phyloP scores from a whole-genome alignment of 2,329 filamentous ascomycete genomes.

The Trichoderma gracile region DNA sequence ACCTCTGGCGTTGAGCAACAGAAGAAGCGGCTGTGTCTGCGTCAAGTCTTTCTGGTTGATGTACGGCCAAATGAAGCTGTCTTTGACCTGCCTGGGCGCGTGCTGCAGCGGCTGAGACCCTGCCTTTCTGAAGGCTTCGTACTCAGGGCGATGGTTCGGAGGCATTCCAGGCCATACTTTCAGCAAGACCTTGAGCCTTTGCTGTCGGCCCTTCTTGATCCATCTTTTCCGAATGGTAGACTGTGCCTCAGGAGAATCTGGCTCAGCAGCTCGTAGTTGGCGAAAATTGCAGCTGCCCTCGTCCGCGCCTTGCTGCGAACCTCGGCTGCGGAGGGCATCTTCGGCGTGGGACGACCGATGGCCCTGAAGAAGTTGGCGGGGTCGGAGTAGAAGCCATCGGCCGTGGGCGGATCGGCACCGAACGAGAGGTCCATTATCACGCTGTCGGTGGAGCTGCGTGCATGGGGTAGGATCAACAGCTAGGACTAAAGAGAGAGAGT shows the following conservation, averaged over 20 bases:
- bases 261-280: not conserved
- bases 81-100: slow-evolving; percentile 28
- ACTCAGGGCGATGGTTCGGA: slow-evolving; percentile 52
- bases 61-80: slow-evolving; percentile 51
- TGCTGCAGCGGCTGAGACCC: slow-evolving; percentile 16
- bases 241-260: not conserved
- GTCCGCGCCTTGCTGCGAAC: no score
- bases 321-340: not conserved
- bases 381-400: no score
- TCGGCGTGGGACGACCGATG: not conserved
- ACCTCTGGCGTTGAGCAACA: slow-evolving; percentile 56
- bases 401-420: no score
- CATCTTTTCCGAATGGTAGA: slow-evolving; percentile 54
- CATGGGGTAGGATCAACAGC: no score
- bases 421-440: no score
- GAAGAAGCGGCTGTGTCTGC: slow-evolving; percentile 44
- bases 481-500: no score
- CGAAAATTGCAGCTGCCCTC: not conserved
- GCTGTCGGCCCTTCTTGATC: slow-evolving; percentile 52
- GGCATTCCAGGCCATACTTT: slow-evolving; percentile 53
- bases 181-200: slow-evolving; percentile 50
- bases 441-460: no score
- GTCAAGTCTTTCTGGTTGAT: slow-evolving; percentile 60
- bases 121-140: slow-evolving; percentile 40
- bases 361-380: no score